Conservation (phyloP, 371 early-diverging fungal species). For the Entomophthora muscae region DNA sequence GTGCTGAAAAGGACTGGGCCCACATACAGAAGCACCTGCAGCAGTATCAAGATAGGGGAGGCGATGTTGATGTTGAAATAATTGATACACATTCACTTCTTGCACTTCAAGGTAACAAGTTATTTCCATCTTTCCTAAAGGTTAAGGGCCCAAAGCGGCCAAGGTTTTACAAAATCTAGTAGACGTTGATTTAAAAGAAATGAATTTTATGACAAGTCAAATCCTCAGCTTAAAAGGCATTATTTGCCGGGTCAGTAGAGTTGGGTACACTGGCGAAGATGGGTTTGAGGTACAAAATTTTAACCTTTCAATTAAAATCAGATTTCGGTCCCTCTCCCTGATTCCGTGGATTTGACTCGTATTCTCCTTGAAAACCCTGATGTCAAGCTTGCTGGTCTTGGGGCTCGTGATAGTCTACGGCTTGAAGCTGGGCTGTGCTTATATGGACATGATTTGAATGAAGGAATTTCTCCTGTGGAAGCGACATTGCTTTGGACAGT, state of each 20-base stretch:
- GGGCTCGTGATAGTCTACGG: constrained; percentile 86
- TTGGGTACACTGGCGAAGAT: constrained; percentile 98
- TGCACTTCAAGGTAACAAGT: constrained; percentile 66
- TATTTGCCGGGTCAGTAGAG: constrained; percentile 77
- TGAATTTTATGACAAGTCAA: constrained; percentile 79
- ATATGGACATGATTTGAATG: constrained; percentile 91
- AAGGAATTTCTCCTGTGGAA: constrained; percentile 81
- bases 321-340: constrained; percentile 64
- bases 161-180: constrained; percentile 31
- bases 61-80: constrained; percentile 66
- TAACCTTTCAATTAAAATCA: constrained; percentile 12
- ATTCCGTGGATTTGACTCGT: constrained; percentile 46
- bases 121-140: constrained; percentile 1
- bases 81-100: constrained; percentile 72
- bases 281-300: constrained; percentile 77
- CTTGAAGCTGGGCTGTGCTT: constrained; percentile 94
- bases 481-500: constrained; percentile 92
- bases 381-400: constrained; percentile 87
- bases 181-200: constrained; percentile 32
- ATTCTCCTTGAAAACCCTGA: constrained; percentile 48
- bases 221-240: constrained; percentile 55
- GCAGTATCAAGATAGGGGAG: constrained; percentile 54
- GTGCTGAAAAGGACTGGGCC: constrained; percentile 87
- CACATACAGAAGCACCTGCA: constrained; percentile 63
- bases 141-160: constrained; percentile 39